Evolutionary conservation across 176 grass and related monocot genomes (phyloP).

Genomic region (Elaeis guineensis): DNA sequence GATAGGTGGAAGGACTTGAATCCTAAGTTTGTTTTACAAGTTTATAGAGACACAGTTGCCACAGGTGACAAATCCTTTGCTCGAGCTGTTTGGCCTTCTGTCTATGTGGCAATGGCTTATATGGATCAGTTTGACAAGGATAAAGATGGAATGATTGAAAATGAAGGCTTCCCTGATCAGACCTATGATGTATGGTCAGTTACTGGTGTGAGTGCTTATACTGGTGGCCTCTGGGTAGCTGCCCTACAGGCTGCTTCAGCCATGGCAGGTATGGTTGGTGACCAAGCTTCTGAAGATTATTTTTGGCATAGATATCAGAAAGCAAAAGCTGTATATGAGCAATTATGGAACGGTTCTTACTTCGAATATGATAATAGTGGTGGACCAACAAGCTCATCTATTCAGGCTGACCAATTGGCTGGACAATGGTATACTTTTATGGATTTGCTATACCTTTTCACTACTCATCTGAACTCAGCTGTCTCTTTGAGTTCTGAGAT

Average conservation of each 20-base stretch:
- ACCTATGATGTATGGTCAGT: constrained; percentile 97
- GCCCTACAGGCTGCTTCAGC: constrained; percentile 82
- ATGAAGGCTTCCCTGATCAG: constrained; percentile 88
- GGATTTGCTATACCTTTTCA: too few relatives aligned
- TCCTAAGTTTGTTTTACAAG: constrained; percentile 91
- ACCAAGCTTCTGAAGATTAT: constrained; percentile 72
- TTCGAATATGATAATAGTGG: constrained; percentile 82
- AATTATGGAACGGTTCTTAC: constrained; percentile 95
- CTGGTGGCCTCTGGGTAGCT: constrained; percentile 85
- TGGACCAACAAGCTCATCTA: constrained; percentile 62
- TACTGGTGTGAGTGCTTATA: constrained; percentile 82
- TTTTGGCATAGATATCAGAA: constrained; percentile 86
- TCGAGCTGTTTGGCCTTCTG: constrained; percentile 14
- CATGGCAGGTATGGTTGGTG: constrained; percentile 69
- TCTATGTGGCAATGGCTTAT: constrained; percentile 66
- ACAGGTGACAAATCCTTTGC: constrained; percentile 85
- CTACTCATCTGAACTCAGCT: too few relatives aligned
- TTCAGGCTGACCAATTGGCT: constrained; percentile 94
- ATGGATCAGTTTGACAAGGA: constrained; percentile 99
- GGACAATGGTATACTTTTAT: constrained; percentile 74
- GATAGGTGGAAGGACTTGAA: constrained; percentile 95
- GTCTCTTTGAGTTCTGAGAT: too few relatives aligned
- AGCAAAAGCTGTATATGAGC: constrained; percentile 69
- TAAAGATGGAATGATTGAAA: constrained; percentile 99
- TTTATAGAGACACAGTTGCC: constrained; percentile 71